Conservation (phyloP, 129 eudicot genomes). For the Deinandra increscens region DNA sequence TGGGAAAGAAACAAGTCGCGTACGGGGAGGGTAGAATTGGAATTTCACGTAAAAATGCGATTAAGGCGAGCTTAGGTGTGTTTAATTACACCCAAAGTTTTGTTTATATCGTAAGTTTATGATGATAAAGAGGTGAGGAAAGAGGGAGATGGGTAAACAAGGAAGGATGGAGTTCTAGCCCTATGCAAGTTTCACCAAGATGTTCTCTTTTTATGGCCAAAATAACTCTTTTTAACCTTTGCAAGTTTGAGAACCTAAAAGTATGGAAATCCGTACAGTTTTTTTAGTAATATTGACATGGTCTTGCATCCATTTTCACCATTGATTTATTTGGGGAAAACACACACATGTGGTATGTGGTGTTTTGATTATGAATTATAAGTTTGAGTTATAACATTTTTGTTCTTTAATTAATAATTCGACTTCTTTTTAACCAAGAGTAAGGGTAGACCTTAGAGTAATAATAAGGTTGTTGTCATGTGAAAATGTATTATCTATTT, state of each 20-base stretch:
- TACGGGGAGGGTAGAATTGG: slow-evolving; percentile 5
- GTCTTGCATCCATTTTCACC: background rate
- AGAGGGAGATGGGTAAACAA: background rate
- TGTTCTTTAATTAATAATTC: too few relatives aligned
- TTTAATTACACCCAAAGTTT: background rate
- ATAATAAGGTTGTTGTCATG: too few relatives aligned
- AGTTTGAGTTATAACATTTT: background rate
- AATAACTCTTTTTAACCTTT: background rate
- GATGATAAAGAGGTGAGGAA: background rate
- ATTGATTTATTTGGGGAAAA: background rate
- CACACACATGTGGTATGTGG: background rate
- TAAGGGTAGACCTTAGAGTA: too few relatives aligned
- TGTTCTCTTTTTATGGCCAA: background rate
- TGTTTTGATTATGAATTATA: background rate
- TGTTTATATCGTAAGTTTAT: background rate
- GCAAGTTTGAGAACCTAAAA: background rate
- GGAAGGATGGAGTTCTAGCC: slow-evolving; percentile 6
- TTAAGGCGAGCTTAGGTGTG: background rate
- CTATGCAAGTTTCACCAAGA: background rate
- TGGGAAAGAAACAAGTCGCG: background rate
- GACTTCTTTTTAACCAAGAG: too few relatives aligned
- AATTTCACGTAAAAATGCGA: slow-evolving; percentile 8
- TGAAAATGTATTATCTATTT: too few relatives aligned
- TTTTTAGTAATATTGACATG: background rate
- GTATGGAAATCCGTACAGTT: background rate